Percentiles rank a stretch among this genome's conserved stretches.
phyloP scores from a whole-genome alignment of 768 basidiomycete genomes.

The Kwoniella europaea region DNA sequence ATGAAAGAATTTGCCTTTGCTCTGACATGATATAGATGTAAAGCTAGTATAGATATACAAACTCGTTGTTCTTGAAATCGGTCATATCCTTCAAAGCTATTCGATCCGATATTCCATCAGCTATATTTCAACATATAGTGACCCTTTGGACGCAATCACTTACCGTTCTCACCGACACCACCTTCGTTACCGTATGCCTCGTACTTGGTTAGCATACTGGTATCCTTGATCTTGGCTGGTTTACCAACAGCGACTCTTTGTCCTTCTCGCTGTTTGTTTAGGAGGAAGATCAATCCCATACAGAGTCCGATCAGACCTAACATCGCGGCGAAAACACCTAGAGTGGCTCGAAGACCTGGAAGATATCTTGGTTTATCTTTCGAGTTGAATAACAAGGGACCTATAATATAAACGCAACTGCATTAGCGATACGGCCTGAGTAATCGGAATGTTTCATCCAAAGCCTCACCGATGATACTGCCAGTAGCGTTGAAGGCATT shows the following conservation, averaged over 20 bases:
- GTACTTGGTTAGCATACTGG: conserved; percentile 42
- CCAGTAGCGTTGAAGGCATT: conserved; percentile 34
- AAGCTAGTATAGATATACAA: conserved; percentile 19
- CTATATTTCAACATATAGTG: neutral
- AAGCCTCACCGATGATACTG: conserved; percentile 11
- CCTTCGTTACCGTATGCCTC: conserved; percentile 29
- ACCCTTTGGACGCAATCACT: neutral
- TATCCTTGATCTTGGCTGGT: conserved; percentile 50
- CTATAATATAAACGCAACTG: neutral
- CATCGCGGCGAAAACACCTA: conserved; percentile 47
- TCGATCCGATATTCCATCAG: neutral
- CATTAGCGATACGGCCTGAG: too few species aligned
- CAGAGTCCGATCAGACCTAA: conserved; percentile 38
- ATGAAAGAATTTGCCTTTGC: neutral
- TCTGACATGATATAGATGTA: neutral
- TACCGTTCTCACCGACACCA: conserved; percentile 17
- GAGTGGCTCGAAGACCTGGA: conserved; percentile 45
- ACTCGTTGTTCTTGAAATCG: conserved; percentile 34
- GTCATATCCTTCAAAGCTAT: conserved; percentile 28
- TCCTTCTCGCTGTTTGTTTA: conserved; percentile 49
- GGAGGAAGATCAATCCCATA: conserved; percentile 35
- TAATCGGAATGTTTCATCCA: too few species aligned
- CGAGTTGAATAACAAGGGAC: conserved; percentile 55
- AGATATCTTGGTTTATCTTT: conserved; percentile 46
- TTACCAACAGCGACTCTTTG: conserved; percentile 52